These are phyloP conservation scores for Drosera spatulata DNA, from an alignment of 179 eudicot species.

Conservation along the genomic window DNA sequence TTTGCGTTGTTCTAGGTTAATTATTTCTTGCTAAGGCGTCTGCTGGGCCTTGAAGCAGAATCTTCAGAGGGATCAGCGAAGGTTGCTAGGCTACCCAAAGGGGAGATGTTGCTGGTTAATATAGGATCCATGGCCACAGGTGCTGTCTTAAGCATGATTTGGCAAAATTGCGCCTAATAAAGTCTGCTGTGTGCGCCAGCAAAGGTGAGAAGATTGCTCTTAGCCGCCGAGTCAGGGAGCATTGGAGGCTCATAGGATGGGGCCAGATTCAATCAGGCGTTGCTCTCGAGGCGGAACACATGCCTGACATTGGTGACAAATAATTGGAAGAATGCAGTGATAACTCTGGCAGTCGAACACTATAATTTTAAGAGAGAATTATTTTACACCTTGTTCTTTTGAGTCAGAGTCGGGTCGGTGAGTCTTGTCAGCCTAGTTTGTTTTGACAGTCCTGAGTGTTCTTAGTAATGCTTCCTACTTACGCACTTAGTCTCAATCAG, in stretches of 20 bases:
- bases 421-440: too few species aligned
- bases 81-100: constrained; percentile 69
- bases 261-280: constrained; percentile 91
- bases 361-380: too few species aligned
- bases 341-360: too few species aligned
- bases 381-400: too few species aligned
- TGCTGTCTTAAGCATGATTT: constrained; percentile 75
- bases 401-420: too few species aligned
- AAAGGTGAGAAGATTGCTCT: constrained; percentile 85
- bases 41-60: constrained; percentile 86
- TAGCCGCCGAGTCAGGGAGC: constrained; percentile 87
- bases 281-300: constrained; percentile 41
- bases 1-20: constrained; percentile 46
- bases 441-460: too few species aligned
- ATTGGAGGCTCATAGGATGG: constrained; percentile 97
- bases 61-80: constrained; percentile 84
- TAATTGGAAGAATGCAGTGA: too few species aligned
- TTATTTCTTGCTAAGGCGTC: constrained; percentile 75
- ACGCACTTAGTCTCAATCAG: too few species aligned
- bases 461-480: too few species aligned
- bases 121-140: constrained; percentile 96
- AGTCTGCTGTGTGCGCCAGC: constrained; percentile 91
- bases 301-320: too few species aligned
- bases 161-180: constrained; percentile 74
- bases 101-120: constrained; percentile 84